A percentile compares a stretch with the other conserved stretches of the same genome.
phyloP scores from a whole-genome alignment of 352 stramenopile species.

The Pythium pectinolyticum region DNA sequence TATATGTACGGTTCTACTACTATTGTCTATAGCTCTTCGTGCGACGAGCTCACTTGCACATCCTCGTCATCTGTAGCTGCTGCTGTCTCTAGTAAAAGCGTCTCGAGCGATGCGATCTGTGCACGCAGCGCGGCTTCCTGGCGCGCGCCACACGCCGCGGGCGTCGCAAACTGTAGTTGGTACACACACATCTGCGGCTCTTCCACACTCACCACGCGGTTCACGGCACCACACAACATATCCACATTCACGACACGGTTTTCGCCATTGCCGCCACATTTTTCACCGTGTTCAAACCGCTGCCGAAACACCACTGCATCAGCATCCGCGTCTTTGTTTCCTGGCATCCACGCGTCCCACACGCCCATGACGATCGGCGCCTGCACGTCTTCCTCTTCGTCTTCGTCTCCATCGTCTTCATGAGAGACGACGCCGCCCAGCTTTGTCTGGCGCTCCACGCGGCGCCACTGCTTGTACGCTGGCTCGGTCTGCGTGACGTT shows the following conservation, averaged over 20 bases:
- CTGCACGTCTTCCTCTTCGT: conserved; percentile 30
- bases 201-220: conserved; percentile 82
- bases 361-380: conserved; percentile 47
- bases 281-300: conserved; percentile 76
- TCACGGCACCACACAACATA: conserved; percentile 72
- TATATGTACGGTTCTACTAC: background rate
- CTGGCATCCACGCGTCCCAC: conserved; percentile 59
- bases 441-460: conserved; percentile 40
- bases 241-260: conserved; percentile 67
- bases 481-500: conserved; percentile 80
- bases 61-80: background rate
- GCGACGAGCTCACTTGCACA: background rate
- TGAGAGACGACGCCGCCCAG: conserved; percentile 3
- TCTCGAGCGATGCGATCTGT: conserved; percentile 1
- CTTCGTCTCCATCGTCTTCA: conserved; percentile 16
- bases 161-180: conserved; percentile 75
- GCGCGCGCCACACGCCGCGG: conserved; percentile 40
- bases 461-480: conserved; percentile 50
- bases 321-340: conserved; percentile 3
- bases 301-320: conserved; percentile 25
- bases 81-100: background rate
- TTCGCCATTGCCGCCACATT: conserved; percentile 87
- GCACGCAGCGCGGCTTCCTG: background rate
- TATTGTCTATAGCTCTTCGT: conserved; percentile 11
- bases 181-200: conserved; percentile 92